Conservation (phyloP, 2,329 filamentous ascomycete genomes). For the Monosporascus cannonballus region DNA sequence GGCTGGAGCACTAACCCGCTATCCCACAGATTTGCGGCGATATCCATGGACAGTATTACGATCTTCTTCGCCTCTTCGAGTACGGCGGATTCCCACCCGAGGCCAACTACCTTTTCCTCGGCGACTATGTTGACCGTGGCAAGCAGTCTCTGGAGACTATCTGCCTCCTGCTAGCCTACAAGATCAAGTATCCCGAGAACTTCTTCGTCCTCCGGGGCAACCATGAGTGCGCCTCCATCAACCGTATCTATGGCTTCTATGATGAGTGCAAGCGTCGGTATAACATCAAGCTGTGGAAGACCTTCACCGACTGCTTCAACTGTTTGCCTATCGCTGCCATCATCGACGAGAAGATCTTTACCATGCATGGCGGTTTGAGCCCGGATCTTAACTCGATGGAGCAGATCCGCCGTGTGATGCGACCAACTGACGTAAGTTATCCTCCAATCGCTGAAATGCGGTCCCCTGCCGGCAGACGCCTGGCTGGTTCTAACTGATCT, state of each 20-base stretch:
- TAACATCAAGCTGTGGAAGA: slow-evolving; percentile 99
- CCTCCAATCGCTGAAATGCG: background rate
- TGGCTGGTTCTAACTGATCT: slow-evolving; percentile 21
- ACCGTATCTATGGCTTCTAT: slow-evolving; percentile 99
- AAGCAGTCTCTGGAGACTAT: slow-evolving; percentile 99
- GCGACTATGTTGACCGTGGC: slow-evolving; percentile 97
- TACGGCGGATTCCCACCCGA: slow-evolving; percentile 97
- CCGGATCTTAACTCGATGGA: slow-evolving; percentile 99
- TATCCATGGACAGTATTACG: slow-evolving; percentile 99
- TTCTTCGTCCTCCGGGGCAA: slow-evolving; percentile 98
- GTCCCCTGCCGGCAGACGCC: slow-evolving; percentile 20
- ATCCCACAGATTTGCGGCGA: slow-evolving; percentile 84
- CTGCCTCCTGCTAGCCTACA: slow-evolving; percentile 92
- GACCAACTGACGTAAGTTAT: slow-evolving; percentile 90
- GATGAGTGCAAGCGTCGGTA: slow-evolving; percentile 99
- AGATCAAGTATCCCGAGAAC: slow-evolving; percentile 99
- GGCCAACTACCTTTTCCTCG: slow-evolving; percentile 98
- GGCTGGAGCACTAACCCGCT: slow-evolving; percentile 3
- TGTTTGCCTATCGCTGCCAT: slow-evolving; percentile 96
- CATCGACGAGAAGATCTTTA: slow-evolving; percentile 99
- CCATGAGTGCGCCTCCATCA: slow-evolving; percentile 98
- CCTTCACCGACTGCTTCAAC: slow-evolving; percentile 99
- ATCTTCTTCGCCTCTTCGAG: slow-evolving; percentile 93
- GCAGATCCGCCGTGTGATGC: slow-evolving; percentile 98
- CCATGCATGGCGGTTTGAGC: slow-evolving; percentile 96